Evolutionary conservation across 2,329 filamentous ascomycete species (phyloP).

Genomic region (Simplicillium aogashimaense): DNA sequence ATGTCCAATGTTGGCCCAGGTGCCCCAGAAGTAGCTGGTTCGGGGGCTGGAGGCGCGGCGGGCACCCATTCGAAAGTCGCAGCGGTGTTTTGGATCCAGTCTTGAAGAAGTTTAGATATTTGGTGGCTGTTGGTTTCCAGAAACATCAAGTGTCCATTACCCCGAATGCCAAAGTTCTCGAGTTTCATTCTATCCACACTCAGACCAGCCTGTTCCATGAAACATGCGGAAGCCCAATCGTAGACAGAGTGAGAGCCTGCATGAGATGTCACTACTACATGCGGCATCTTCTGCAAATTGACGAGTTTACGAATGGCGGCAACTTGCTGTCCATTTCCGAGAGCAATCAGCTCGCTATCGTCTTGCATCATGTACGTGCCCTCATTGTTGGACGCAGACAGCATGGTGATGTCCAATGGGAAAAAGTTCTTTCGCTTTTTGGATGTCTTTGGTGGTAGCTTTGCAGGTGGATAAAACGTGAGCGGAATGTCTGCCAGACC

Average conservation of each 20-base stretch:
- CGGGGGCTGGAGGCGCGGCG: too few relatives aligned
- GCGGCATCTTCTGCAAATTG: constrained; percentile 36
- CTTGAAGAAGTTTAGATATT: constrained; percentile 25
- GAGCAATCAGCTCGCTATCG: constrained; percentile 4
- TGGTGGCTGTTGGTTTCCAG: constrained; percentile 40
- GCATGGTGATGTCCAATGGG: constrained; percentile 1
- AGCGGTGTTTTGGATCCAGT: constrained; percentile 20
- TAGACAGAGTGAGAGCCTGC: constrained; percentile 43
- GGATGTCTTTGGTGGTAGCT: background rate
- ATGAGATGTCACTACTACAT: constrained; percentile 39
- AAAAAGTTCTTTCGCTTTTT: background rate
- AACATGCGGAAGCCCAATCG: constrained; percentile 44
- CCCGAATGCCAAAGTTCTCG: constrained; percentile 30
- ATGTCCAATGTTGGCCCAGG: too few relatives aligned
- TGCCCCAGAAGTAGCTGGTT: too few relatives aligned
- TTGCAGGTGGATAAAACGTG: constrained; percentile 26
- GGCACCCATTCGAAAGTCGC: too few relatives aligned
- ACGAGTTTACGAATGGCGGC: constrained; percentile 25
- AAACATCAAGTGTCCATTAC: constrained; percentile 47
- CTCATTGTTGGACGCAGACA: background rate
- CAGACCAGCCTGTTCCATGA: constrained; percentile 41
- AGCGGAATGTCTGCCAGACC: constrained; percentile 31
- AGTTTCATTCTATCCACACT: constrained; percentile 32
- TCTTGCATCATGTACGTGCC: constrained; percentile 14
- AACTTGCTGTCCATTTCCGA: constrained; percentile 1